Evolutionary conservation across 2,329 filamentous ascomycete genomes (phyloP), one percentile per base, ranked within the genome.

Genomic region (Teratosphaeria nubilosa): DNA sequence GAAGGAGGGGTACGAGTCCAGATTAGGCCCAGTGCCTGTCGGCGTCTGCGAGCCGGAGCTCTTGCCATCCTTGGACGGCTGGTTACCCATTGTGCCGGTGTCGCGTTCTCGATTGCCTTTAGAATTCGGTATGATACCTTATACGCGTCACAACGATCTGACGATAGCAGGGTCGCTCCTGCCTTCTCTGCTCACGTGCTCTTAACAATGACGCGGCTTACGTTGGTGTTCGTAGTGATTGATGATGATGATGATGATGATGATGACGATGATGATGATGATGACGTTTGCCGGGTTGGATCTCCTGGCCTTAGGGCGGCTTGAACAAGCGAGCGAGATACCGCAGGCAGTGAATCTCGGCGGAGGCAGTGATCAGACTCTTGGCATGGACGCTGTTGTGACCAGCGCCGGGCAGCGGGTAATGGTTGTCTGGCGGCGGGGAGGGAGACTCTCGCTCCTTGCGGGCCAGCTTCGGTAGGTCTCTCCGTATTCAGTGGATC

Each of bases 1-100:
- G 72, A 97, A 92, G 30, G 92, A 96, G 30, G 91, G 92, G 73
- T 94, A 95, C 31, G 90, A 88, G 73, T 90, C 87, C 59, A 96
- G 78, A 61, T 82, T 79, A 41, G 88, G 84, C 63, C 76, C 77
- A 2, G 31, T 5, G 55, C 73, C 72, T 50, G 74, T 76, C 48
- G 77, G 77, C 58, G 75, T 75, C 45, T 71, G 66, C 51, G 68
- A 71, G 59, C 76, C 75, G 59, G 73, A 74, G 59, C 72, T 73
- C 63, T 74, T 74, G 62, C 74, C 75, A 62, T 65, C 64, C 74
- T 83, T 87, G 66, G 88, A 91, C 67, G 80, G 80, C 75, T 88
- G 84, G 74, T 90, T 91, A 71, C 88, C 88, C 88, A 91, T 91
- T 65, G 31, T 25, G 5, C 11, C n/a, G n/a, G n/a, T 48, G 41